These are phyloP conservation scores for Ceratocystis alfenasii DNA, from an alignment of 2,329 filamentous ascomycete genomes.

Conservation along the genomic window DNA sequence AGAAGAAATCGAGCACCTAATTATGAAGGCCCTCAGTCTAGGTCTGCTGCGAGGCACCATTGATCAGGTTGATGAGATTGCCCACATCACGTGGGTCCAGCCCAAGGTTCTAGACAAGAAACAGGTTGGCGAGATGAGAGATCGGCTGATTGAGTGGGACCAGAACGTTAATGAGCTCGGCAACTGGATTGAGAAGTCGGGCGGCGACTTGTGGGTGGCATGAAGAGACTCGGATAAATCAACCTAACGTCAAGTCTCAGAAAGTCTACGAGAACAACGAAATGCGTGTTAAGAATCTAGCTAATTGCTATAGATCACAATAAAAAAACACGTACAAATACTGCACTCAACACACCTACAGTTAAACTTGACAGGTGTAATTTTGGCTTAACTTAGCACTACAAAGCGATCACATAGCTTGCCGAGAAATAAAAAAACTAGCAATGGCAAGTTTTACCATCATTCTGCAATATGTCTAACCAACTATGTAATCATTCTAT, in stretches of 20 bases:
- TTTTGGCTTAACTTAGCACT: no score
- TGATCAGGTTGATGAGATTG: conserved; percentile 89
- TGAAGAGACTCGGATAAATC: conserved; percentile 31
- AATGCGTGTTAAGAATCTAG: conserved; percentile 1
- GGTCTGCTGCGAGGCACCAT: conserved; percentile 84
- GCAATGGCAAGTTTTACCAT: no score
- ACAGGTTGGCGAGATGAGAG: conserved; percentile 88
- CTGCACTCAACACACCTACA: background rate
- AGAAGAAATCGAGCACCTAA: conserved; percentile 90
- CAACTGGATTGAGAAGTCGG: conserved; percentile 90
- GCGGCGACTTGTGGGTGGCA: conserved; percentile 91
- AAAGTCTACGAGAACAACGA: conserved; percentile 17
- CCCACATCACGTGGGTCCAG: conserved; percentile 96
- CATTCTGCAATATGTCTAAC: no score
- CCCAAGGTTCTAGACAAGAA: conserved; percentile 93
- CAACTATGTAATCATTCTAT: no score
- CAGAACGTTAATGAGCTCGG: conserved; percentile 89
- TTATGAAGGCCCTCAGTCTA: conserved; percentile 97
- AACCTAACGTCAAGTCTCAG: background rate
- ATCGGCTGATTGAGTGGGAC: conserved; percentile 85
- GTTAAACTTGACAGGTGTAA: background rate
- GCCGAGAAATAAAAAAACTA: no score
- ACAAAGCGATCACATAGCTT: no score
- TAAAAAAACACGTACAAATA: conserved; percentile 11
- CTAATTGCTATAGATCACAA: background rate